Evolutionary conservation across 139 green algal genomes (phyloP).

Genomic region (Bryopsis sp.): DNA sequence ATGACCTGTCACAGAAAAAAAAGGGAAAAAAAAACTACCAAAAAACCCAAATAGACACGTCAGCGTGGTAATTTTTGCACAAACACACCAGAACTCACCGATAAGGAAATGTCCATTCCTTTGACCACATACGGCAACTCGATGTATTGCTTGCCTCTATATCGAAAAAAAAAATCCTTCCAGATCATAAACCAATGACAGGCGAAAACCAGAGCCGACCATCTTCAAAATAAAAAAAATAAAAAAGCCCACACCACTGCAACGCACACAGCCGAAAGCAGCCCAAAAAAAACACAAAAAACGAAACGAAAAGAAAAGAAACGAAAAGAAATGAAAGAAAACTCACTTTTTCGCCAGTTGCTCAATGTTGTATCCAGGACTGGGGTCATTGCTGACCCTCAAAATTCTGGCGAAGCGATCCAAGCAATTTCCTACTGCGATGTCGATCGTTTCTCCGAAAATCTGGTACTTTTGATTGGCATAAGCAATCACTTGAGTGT

Average conservation of each 20-base stretch:
- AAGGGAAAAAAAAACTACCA: no score
- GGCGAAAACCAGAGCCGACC: no score
- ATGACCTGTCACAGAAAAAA: no score
- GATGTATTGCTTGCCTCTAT: conserved; percentile 38
- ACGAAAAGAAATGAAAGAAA: no score
- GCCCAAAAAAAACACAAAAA: no score
- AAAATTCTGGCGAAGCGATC: conserved; percentile 79
- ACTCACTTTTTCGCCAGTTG: conserved; percentile 72
- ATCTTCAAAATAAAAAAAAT: no score
- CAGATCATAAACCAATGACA: no score
- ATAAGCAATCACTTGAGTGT: conserved; percentile 77
- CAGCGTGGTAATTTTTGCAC: background rate
- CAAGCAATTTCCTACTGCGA: conserved; percentile 86
- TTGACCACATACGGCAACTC: conserved; percentile 88
- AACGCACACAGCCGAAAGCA: no score
- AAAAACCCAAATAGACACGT: no score
- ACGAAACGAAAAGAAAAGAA: no score
- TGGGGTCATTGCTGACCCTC: conserved; percentile 65
- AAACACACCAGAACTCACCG: conserved; percentile 10
- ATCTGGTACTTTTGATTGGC: conserved; percentile 73
- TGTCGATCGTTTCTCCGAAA: conserved; percentile 93
- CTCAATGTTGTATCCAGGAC: conserved; percentile 91
- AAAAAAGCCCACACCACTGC: no score
- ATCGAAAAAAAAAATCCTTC: no score
- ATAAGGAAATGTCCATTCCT: conserved; percentile 92